Evolutionary conservation across 352 stramenopile species (phyloP).

Genomic region (Phytophthora parvispora): DNA sequence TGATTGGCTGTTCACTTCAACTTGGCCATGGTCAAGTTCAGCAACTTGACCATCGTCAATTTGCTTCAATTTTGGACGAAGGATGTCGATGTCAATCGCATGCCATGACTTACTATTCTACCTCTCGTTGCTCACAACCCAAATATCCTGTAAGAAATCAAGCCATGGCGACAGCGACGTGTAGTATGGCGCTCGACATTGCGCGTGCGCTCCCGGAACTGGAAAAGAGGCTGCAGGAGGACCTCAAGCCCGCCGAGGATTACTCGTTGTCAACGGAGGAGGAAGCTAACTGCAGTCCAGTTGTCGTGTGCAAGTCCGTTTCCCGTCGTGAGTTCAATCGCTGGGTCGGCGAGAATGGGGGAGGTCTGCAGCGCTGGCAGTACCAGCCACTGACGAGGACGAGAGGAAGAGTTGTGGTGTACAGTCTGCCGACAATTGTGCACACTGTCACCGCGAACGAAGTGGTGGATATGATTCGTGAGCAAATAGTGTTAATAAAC

Average conservation of each 20-base stretch:
- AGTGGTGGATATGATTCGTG: conserved; percentile 7
- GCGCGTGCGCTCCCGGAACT: background rate
- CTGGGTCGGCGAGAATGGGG: conserved; percentile 17
- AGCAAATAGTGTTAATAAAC: background rate
- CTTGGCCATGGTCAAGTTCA: too few relatives aligned
- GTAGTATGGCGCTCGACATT: background rate
- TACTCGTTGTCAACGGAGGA: background rate
- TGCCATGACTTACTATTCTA: too few relatives aligned
- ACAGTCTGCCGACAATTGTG: conserved; percentile 2
- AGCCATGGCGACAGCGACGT: background rate
- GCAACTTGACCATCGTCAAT: too few relatives aligned
- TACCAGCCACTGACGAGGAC: conserved; percentile 21
- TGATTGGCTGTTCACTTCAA: too few relatives aligned
- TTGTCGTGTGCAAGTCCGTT: conserved; percentile 28
- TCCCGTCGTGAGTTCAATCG: conserved; percentile 6
- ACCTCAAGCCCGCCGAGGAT: background rate
- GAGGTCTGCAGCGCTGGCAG: conserved; percentile 18
- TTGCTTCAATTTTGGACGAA: too few relatives aligned
- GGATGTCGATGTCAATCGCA: too few relatives aligned
- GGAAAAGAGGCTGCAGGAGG: background rate
- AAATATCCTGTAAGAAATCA: too few relatives aligned
- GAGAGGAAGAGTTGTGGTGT: conserved; percentile 10
- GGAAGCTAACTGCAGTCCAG: conserved; percentile 3
- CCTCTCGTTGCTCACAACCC: too few relatives aligned
- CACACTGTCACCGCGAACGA: conserved; percentile 6